A percentile compares a stretch with the other conserved stretches of the same genome.
phyloP scores from a whole-genome alignment of 1,284 basidiomycete genomes.

The Boletus mariae region DNA sequence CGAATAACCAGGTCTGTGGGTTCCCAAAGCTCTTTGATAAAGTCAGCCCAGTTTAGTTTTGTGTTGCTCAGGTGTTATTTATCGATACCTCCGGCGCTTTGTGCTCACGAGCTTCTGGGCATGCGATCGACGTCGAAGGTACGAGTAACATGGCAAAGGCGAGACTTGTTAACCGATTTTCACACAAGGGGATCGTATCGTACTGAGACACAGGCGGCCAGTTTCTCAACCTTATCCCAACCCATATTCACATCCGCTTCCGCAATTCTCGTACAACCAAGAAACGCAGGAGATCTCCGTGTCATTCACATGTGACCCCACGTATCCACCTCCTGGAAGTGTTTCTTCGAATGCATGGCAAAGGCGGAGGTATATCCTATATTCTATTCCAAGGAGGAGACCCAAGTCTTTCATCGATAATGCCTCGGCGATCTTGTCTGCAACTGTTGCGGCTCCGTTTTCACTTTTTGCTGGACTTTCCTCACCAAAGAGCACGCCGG shows the following conservation, averaged over 20 bases:
- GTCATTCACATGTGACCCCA: constrained; percentile 58
- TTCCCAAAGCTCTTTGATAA: not conserved
- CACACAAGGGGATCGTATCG: constrained; percentile 52
- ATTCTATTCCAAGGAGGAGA: constrained; percentile 60
- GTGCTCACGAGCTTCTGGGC: constrained; percentile 73
- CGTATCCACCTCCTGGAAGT: constrained; percentile 44
- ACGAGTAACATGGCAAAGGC: constrained; percentile 7
- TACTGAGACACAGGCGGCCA: constrained; percentile 71
- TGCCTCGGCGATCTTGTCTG: constrained; percentile 59
- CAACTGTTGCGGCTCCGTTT: constrained; percentile 49
- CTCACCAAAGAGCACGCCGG: constrained; percentile 47
- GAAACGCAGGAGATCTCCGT: constrained; percentile 57
- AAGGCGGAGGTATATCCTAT: constrained; percentile 56
- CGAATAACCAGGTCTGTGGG: constrained; percentile 64
- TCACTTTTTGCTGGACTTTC: constrained; percentile 44
- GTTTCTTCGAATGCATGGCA: constrained; percentile 47
- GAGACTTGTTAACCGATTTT: constrained; percentile 5
- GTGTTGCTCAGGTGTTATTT: constrained; percentile 64
- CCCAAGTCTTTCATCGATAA: constrained; percentile 67
- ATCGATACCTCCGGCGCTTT: constrained; percentile 70
- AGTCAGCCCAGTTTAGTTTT: constrained; percentile 2
- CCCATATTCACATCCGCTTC: constrained; percentile 68
- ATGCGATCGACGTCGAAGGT: constrained; percentile 77
- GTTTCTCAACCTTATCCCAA: constrained; percentile 73
- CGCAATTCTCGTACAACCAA: constrained; percentile 58